Percentiles rank a stretch among this genome's conserved stretches.
phyloP scores from a whole-genome alignment of 495 filamentous ascomycete genomes.

The Chaetomium tenue region DNA sequence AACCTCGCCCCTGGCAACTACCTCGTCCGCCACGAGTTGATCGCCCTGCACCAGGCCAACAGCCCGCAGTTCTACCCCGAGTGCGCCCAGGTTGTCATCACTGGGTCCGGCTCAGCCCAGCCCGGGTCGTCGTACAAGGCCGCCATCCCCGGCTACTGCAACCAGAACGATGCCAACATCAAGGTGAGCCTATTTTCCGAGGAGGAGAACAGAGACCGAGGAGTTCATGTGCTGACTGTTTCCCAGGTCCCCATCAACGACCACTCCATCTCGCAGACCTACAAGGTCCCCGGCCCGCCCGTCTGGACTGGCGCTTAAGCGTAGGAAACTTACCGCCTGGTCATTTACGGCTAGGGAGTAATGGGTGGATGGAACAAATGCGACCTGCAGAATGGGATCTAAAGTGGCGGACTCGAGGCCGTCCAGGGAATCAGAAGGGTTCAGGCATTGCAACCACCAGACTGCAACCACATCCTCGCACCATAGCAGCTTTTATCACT shows the following conservation, averaged over 20 bases:
- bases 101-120: slow-evolving; percentile 48
- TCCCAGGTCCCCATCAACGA: slow-evolving; percentile 19
- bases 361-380: too few species aligned
- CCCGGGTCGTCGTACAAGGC: slow-evolving; percentile 43
- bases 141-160: slow-evolving; percentile 53
- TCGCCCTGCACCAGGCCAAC: slow-evolving; percentile 61
- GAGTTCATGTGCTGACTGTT: not conserved
- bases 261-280: slow-evolving; percentile 13
- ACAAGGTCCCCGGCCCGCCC: slow-evolving; percentile 17
- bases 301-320: not conserved
- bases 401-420: too few species aligned
- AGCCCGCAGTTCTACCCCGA: slow-evolving; percentile 61
- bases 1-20: slow-evolving; percentile 55
- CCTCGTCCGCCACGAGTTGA: slow-evolving; percentile 59
- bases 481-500: too few species aligned
- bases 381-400: too few species aligned
- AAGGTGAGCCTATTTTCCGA: slow-evolving; percentile 34
- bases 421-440: too few species aligned
- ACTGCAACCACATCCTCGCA: too few species aligned
- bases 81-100: slow-evolving; percentile 56
- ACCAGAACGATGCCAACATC: slow-evolving; percentile 52
- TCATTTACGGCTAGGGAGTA: too few species aligned
- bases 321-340: too few species aligned
- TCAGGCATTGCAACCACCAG: too few species aligned
- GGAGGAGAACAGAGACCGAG: not conserved